Evolutionary conservation across 129 eudicot species (phyloP), one percentile per base, ranked within the genome.

Genomic region (Escallonia herrerae): DNA sequence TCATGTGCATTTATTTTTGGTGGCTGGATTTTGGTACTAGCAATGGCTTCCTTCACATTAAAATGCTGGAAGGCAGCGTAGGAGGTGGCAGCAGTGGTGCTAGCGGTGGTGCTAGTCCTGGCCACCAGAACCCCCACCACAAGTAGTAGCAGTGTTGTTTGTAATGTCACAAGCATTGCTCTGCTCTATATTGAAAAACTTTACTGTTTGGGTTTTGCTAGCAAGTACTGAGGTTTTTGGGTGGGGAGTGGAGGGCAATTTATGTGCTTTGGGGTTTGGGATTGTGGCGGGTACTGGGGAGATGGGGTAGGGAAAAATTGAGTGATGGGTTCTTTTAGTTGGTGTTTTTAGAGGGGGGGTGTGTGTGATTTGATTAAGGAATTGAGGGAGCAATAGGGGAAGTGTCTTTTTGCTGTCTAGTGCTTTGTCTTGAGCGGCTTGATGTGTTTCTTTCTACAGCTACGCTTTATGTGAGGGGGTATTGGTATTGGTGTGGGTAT

Each of bases 31-130:
- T 70, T 76, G 5, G 78, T 73, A 7, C 56, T 38, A 5, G 67
- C 60, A 60, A 91, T 73, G 75, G 76, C 66, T 67, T 80, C 58
- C 66, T 68, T 71, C 52, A 91, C 86, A 40, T 63, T 60, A 54
- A 91, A 76, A 44, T 80, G 69, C 76, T 91, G 96, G 65, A 58
- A 83, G 59, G 83, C 52, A 52, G 84, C 84, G 62, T 58, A 43
- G 43, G 90, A 73, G 49, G 59, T 65, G 10, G 78, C 62, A 47
- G 77, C 72, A 12, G 51, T 3, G 46, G 72, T 5, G 43, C 66
- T 37, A 52, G 80, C 72, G 65, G 80, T 14, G 15, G 76, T 67
- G 54, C 59, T 69, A 46, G 78, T 71, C 14, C 54, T 52, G 41
- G 68, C 63, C 10, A 22, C 66, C 1, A 72, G 70, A 40, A 60